A percentile compares a stretch with the other conserved stretches of the same genome.
Conservation (phyloP, 139 green algal genomes). For the Chlorella vulgaris region DNA sequence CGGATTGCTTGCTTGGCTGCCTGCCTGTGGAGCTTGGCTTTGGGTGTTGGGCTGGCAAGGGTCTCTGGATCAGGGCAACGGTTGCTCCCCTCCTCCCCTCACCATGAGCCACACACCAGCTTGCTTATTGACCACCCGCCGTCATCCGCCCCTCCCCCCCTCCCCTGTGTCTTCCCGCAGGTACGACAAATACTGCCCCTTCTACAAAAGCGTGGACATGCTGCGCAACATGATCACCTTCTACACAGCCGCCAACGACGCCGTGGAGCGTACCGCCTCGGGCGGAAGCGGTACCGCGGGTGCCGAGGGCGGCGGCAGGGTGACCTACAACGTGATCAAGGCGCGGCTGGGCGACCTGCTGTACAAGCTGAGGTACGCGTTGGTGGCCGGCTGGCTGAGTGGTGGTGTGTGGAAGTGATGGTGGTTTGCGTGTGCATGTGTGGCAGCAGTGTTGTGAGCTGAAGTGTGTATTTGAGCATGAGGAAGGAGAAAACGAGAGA, state of each 20-base stretch:
- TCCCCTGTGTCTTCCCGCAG: background rate
- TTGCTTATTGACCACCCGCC: too few species aligned
- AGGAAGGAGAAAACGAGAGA: background rate
- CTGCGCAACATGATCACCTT: constrained; percentile 96
- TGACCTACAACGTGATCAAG: constrained; percentile 98
- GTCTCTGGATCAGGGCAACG: too few species aligned
- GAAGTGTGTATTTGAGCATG: background rate
- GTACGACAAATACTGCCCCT: constrained; percentile 95
- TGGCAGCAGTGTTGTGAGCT: background rate
- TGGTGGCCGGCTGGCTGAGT: background rate
- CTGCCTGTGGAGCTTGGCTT: too few species aligned
- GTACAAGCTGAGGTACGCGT: constrained; percentile 81
- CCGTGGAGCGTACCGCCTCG: constrained; percentile 85
- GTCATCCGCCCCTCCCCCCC: background rate
- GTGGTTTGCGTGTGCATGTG: too few species aligned
- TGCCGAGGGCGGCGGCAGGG: constrained; percentile 59
- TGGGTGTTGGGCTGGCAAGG: too few species aligned
- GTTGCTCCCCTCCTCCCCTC: too few species aligned
- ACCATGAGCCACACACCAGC: too few species aligned
- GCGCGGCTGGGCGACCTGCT: constrained; percentile 88
- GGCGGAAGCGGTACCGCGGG: constrained; percentile 54
- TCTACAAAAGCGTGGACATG: constrained; percentile 99
- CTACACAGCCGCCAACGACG: constrained; percentile 74
- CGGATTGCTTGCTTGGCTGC: too few species aligned
- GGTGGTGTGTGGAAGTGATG: background rate